Base-by-base conservation (phyloP, 139 green algal species). In the Dunaliella primolecta region DNA sequence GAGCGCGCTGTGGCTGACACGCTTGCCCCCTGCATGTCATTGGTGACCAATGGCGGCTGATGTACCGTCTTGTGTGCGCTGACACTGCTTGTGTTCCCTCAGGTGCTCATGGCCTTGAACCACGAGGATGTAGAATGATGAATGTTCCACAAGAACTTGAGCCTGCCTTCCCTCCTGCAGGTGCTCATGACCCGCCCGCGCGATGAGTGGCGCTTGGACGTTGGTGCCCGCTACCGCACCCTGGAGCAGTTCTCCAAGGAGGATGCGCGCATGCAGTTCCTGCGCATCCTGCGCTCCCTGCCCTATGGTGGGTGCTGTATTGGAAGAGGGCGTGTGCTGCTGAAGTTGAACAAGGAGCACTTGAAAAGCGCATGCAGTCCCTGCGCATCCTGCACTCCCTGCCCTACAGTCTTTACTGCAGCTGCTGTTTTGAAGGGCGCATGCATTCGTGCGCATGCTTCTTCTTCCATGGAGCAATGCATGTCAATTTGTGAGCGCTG, bases 381-480 rank as follows among this genome's bases (percentile, higher is more conserved):
- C 90, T 99, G 88, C 93, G 95, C 84, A 97, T 99, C 86, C 91
- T 99, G 80, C 93, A 96, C 79, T 93, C 92, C 36, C 90, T 99
- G 89, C 96, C 97, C 21, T 99, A 99, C 86, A 97, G 79, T 83
- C 37, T 29, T 37, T 70, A 30, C 71, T n/a, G n/a, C n/a, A n/a
- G n/a, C 93, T 98, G 75, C 87, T 91, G 78, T 85, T n/a, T n/a
- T n/a, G 96, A 98, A n/a, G 96, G 96, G 1, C 91, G 96, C 3
- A 37, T 95, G 75, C 92, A 97, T 97, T 99, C 84, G 89, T 99
- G 88, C 93, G 95, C 84, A 97, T 99, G 85, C 91, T 99, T n/a
- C n/a, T n/a, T n/a, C n/a, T n/a, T n/a, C n/a, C n/a, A n/a, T n/a
- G n/a, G n/a, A n/a, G n/a, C n/a, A n/a, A n/a, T n/a, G n/a, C n/a